Conservation (phyloP, 306 rosid species). For the Sicyos baderoa region DNA sequence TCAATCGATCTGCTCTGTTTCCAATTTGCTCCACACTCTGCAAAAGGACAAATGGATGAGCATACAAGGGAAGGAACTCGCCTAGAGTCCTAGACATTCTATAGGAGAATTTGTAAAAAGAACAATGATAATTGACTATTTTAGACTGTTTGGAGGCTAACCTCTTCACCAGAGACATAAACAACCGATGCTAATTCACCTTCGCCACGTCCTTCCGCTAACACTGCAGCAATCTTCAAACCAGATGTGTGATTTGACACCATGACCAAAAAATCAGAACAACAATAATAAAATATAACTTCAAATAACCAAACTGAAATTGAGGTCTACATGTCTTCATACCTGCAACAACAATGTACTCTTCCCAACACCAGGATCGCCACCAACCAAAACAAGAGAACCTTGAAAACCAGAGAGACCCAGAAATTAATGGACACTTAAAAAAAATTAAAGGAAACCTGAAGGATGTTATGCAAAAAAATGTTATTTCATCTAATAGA, state of each 20-base stretch:
- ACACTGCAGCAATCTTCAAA: conserved; percentile 63
- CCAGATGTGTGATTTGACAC: conserved; percentile 20
- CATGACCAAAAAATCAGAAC: conserved; percentile 8
- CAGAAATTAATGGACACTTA: not conserved
- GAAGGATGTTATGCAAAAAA: conserved; percentile 1
- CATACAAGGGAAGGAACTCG: not conserved
- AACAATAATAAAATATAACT: conserved; percentile 1
- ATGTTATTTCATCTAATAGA: not conserved
- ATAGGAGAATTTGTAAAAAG: not conserved
- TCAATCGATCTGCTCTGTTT: conserved; percentile 77
- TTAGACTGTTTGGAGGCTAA: conserved; percentile 27
- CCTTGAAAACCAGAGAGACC: conserved; percentile 46
- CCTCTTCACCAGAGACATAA: conserved; percentile 98
- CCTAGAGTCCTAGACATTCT: not conserved
- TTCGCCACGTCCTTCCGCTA: conserved; percentile 44
- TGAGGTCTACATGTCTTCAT: not conserved
- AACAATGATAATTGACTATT: not conserved
- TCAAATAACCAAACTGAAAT: conserved; percentile 5
- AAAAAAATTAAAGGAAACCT: not conserved
- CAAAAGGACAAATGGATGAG: conserved; percentile 24
- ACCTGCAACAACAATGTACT: conserved; percentile 96
- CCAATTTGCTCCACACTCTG: conserved; percentile 94
- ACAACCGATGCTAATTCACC: conserved; percentile 46
- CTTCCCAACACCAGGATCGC: conserved; percentile 98
- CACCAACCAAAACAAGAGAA: conserved; percentile 75